Base-by-base conservation (phyloP, 768 basidiomycete species). In the Rhizopogon vesiculosus region DNA sequence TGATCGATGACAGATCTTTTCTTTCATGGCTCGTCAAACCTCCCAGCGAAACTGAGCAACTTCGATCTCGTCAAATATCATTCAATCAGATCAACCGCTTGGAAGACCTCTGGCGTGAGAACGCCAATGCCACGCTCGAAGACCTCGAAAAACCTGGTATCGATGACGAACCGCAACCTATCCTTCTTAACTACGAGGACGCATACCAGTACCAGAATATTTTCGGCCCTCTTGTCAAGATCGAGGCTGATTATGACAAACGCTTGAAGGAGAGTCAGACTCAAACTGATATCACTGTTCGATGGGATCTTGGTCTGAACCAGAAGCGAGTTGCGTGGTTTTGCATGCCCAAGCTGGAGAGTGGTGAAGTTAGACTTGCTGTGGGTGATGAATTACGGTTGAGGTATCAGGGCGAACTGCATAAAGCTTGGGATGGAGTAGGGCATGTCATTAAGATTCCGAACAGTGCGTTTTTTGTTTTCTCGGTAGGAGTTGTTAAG, bases 261-360 rank as follows among this genome's bases (percentile, higher is more conserved):
- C 83, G 87, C 53, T 80, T 98, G 64, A 99, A 99, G 74, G 97
- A 99, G 71, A 92, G 93, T 58, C 97, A 99, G 75, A 98, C 97
- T 0, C 96, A 99, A 74, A 97, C 91, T 5, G 93, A 96, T 59
- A 95, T 99, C 65, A 86, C 87, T 28, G 89, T 99, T 22, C 79
- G 97, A 44, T 99, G 97, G 97, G 97, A 99, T 72, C 77, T 98
- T 51, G 97, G 97, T 69, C 75, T 99, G 62, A 99, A 99, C 70
- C 97, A 99, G 74, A 98, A 98, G 74, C 84, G 97, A 31, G 89
- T 98, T n/a, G 96, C 97, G 0, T 99, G 96, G 93, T 99, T 99
- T 70, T 76, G 83, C 56, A 74, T 99, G 67, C 97, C 97, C 2
- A 98, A 98, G 74, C 78, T 99, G 55, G 97, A 99, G 75, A 96